Evolutionary conservation across 2,329 filamentous ascomycete genomes (phyloP), one percentile per base, ranked within the genome.

Genomic region (Fusarium verrucosum): DNA sequence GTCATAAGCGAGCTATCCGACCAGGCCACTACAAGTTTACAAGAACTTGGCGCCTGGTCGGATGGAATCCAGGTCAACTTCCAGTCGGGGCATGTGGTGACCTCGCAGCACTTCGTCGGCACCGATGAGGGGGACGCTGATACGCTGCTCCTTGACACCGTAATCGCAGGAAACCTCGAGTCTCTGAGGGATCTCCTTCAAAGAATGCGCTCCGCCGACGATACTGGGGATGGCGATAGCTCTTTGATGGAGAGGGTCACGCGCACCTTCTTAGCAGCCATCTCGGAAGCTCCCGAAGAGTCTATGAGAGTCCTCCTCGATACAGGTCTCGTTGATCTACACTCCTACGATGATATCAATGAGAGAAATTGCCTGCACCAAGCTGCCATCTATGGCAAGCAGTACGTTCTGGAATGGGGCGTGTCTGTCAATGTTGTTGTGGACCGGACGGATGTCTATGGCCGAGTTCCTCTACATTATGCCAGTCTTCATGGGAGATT

Each of bases 1-100:
- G 93, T 98, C 70, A 96, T 99, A 73, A 96, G 94, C 77, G 94
- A 96, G 73, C 85, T 99, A 11, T 97, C 95, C 6, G 95, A 99
- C 69, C 93, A 97, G 79, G 95, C 95, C 10, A 98, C 95, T 1
- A 97, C 93, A n/a, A 96, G 93, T 70, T 81, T 97, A 33, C 89
- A 98, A 69, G 95, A 98, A 74, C 87, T 98, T 42, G 94, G 94
- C 50, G 95, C 94, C 32, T 98, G 94, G 94, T 93, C 94, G 19
- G 95, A 99, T 77, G 95, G 95, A 20, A 95, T 98, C 71, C 91
- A 96, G 76, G 89, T 98, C 72, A 91, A 89, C 71, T 96, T 93
- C 72, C 90, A 92, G 61, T 80, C 82, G 11, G 87, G 87, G 44
- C 87, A 89, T 70, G 84, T 88, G 60, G 86, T 89, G 50, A 89